Conservation (phyloP, 768 basidiomycete species). For the Omphalotus guepiniiformis region DNA sequence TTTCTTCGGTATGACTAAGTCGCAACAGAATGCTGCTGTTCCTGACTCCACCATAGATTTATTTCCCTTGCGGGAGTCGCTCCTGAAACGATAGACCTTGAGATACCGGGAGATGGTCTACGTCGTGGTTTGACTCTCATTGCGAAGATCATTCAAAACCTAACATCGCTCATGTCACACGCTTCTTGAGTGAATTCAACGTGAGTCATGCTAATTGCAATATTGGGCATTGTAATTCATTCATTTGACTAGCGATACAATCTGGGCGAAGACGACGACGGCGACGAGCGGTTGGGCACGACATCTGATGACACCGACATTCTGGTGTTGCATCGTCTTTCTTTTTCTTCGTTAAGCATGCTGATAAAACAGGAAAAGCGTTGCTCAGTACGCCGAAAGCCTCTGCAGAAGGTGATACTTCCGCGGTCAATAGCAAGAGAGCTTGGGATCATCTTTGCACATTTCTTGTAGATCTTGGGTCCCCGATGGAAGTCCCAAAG, state of each 20-base stretch:
- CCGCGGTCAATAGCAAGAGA: constrained; percentile 64
- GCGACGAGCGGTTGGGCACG: constrained; percentile 75
- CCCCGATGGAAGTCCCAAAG: constrained; percentile 62
- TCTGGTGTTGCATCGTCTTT: constrained; percentile 76
- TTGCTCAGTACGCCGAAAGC: constrained; percentile 68
- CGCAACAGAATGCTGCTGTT: not conserved
- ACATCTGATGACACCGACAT: constrained; percentile 81
- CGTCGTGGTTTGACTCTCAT: constrained; percentile 82
- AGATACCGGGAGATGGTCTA: constrained; percentile 64
- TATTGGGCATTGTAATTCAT: no score
- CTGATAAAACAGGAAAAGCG: constrained; percentile 86
- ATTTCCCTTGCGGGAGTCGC: constrained; percentile 88
- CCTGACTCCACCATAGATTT: constrained; percentile 46
- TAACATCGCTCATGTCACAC: constrained; percentile 75
- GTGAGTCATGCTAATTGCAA: constrained; percentile 39
- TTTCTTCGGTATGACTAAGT: constrained; percentile 77
- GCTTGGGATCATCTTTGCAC: constrained; percentile 82
- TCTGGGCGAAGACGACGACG: constrained; percentile 51
- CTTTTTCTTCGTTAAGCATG: constrained; percentile 82
- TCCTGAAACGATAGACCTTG: constrained; percentile 81
- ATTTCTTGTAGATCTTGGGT: constrained; percentile 73
- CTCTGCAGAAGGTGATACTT: constrained; percentile 48
- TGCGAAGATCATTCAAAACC: constrained; percentile 88
- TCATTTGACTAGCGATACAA: constrained; percentile 6
- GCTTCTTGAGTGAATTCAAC: constrained; percentile 72